Percentiles rank a stretch among this genome's conserved stretches.
Evolutionary conservation across 2,329 filamentous ascomycete species (phyloP).

Genomic region (Chaetomiaceae sp.): DNA sequence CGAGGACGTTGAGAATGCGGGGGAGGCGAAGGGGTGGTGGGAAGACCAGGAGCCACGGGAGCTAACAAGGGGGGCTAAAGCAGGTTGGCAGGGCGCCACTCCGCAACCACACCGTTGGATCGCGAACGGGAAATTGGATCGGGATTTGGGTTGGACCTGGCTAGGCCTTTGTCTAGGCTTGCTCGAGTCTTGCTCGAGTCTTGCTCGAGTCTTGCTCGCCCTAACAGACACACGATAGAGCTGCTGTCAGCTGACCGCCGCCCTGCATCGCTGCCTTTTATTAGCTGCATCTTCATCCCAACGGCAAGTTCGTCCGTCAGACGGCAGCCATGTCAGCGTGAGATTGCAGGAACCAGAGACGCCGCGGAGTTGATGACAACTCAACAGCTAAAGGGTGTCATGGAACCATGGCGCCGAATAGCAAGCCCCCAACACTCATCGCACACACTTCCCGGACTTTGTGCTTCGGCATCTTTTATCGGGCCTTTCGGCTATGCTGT

Average conservation of each 20-base stretch:
- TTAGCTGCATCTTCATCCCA: not conserved
- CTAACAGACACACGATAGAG: not conserved
- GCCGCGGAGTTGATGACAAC: not conserved
- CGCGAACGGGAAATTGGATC: not conserved
- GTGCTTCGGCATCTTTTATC: constrained; percentile 9
- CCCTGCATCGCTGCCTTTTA: too few relatives aligned
- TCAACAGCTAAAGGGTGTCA: not conserved
- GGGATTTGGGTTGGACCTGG: not conserved
- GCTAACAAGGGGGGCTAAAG: not conserved
- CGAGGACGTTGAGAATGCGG: constrained; percentile 13
- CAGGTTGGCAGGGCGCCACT: not conserved
- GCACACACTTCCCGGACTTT: not conserved
- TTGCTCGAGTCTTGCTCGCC: too few relatives aligned
- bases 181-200: too few relatives aligned
- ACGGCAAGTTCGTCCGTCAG: not conserved
- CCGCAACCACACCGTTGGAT: not conserved
- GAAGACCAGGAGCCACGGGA: not conserved
- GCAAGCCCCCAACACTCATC: not conserved
- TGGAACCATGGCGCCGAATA: not conserved
- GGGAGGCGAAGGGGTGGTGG: constrained; percentile 9
- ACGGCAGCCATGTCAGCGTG: not conserved
- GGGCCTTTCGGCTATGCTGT: constrained; percentile 3
- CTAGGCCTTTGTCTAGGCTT: too few relatives aligned
- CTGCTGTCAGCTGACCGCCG: not conserved
- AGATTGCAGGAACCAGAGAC: not conserved